Evolutionary conservation across 106 monocot species (phyloP).

Genomic region (Acorus gramineus): DNA sequence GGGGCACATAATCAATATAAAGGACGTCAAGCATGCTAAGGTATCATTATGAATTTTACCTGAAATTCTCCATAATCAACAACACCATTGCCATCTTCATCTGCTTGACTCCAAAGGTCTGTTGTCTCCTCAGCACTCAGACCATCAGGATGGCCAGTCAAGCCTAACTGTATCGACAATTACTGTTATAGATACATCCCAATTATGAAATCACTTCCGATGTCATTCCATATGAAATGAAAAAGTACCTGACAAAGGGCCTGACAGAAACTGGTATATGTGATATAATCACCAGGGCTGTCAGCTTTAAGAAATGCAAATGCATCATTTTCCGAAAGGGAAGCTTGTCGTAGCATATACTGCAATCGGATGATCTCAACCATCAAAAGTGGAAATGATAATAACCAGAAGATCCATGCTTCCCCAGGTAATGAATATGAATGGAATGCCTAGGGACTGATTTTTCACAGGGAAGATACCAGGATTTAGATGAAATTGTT

Average conservation of each 20-base stretch:
- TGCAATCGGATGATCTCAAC: conserved; percentile 6
- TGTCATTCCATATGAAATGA: background rate
- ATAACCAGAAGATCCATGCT: background rate
- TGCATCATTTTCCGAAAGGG: conserved; percentile 65
- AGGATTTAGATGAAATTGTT: too few relatives aligned
- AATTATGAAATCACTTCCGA: background rate
- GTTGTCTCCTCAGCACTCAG: conserved; percentile 52
- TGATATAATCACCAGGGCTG: conserved; percentile 64
- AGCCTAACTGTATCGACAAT: conserved; percentile 39
- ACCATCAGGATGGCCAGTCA: conserved; percentile 51
- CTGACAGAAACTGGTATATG: conserved; percentile 57
- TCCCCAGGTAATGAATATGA: background rate
- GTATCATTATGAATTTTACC: conserved; percentile 23
- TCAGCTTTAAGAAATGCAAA: conserved; percentile 87
- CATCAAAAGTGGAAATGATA: background rate
- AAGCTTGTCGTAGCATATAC: conserved; percentile 51
- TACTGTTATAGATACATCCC: background rate
- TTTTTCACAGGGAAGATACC: too few relatives aligned
- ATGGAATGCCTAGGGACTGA: conserved; percentile 5
- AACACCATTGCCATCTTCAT: conserved; percentile 60
- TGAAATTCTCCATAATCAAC: conserved; percentile 71
- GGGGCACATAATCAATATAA: too few relatives aligned
- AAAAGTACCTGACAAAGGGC: conserved; percentile 68
- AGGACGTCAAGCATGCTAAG: too few relatives aligned
- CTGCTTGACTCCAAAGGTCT: conserved; percentile 74